Evolutionary conservation across 176 grass and related monocot species (phyloP), one percentile per base, ranked within the genome.

Genomic region (Musa schizocarpa): DNA sequence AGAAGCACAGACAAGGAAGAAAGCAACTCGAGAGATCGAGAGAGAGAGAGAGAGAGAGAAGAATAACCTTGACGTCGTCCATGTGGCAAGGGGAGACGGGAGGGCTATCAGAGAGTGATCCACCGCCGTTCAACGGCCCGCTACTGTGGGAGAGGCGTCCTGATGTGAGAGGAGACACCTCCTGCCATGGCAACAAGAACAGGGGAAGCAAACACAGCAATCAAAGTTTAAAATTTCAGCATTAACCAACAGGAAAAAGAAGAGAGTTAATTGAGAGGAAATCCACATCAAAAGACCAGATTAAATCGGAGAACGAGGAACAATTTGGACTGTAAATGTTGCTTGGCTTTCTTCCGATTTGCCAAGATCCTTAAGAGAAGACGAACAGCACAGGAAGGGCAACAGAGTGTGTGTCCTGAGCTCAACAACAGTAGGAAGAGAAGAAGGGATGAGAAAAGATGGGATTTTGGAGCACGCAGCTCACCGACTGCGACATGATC

Each of bases 81-180:
- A 99, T 78, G 16, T 99, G 86, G 50, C 80, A 87, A 63, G 95
- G 95, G 49, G 91, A 99, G 63, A 94, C 82, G 9, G 95, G 95
- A 63, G 95, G 95, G 76, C 95, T 99, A 80, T 99, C 95, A 63
- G 91, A 87, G 84, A 94, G 86, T 2, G 91, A 99, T 78, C 88
- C 79, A 19, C 86, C 92, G 27, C 95, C 90, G 76, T 87, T 99
- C 52, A 98, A 83, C 13, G 95, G 91, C 0, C 95, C 95, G 76
- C 95, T 99, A 86, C 91, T 99, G 85, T 99, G 95, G 14, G 95
- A 99, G 75, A 94, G 88, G 50, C 95, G 90, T 64, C 95, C 95
- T 62, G 95, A 99, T 51, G 95, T 86, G 59, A 99, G 90, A n/a
- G 95, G 88, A 19, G 91, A 87, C 56, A 89, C 95, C 68, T 93